A percentile compares a stretch with the other conserved stretches of the same genome.
phyloP scores from a whole-genome alignment of 805 yeast genomes.

The Yamadazyma laniorum region DNA sequence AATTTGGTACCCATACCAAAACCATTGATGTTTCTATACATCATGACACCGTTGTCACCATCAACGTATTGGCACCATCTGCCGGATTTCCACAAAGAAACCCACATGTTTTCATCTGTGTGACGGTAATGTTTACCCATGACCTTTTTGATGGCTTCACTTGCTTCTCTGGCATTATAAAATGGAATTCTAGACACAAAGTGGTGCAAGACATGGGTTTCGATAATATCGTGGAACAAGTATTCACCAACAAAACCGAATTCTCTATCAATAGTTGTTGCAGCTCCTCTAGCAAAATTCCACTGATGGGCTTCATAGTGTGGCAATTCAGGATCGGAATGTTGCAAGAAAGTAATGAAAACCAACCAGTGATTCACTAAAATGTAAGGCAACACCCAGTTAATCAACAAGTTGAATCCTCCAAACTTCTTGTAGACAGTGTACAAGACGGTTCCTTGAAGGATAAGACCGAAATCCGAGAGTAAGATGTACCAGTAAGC shows the following conservation, averaged over 20 bases:
- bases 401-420: constrained; percentile 55
- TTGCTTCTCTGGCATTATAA: constrained; percentile 79
- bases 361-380: constrained; percentile 90
- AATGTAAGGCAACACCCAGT: constrained; percentile 75
- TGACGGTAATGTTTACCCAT: constrained; percentile 79
- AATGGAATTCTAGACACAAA: constrained; percentile 82
- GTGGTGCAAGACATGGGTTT: constrained; percentile 88
- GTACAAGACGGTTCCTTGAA: constrained; percentile 53
- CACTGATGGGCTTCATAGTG: constrained; percentile 75
- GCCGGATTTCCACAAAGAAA: constrained; percentile 58
- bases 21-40: constrained; percentile 73
- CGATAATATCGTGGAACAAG: constrained; percentile 85
- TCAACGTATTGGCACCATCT: constrained; percentile 73
- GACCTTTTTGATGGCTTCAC: constrained; percentile 74
- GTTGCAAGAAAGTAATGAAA: constrained; percentile 81
- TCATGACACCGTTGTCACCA: constrained; percentile 65
- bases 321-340: constrained; percentile 75
- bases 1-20: constrained; percentile 27
- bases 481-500: constrained; percentile 71
- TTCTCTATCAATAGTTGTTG: constrained; percentile 82
- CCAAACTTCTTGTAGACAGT: constrained; percentile 64
- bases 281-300: constrained; percentile 89
- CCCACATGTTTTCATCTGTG: constrained; percentile 72
- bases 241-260: constrained; percentile 77
- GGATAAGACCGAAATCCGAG: constrained; percentile 68